A percentile compares a stretch with the other conserved stretches of the same genome.
These are phyloP conservation scores for Pugionium dolabratum DNA, from an alignment of 345 rosid species.

Conservation along the genomic window DNA sequence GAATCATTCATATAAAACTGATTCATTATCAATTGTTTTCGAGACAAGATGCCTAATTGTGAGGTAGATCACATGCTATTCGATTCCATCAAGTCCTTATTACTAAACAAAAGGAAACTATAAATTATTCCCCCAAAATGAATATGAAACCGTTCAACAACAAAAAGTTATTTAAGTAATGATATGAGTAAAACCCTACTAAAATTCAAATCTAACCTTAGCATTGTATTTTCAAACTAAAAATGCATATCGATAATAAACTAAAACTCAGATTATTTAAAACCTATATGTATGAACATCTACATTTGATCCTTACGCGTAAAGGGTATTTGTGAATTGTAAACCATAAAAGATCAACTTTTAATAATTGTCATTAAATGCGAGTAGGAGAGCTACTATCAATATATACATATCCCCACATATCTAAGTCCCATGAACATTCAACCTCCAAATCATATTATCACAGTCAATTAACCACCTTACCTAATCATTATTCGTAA, in stretches of 20 bases:
- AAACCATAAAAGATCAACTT: background rate
- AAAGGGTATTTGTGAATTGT: background rate
- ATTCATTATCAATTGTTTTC: constrained; percentile 12
- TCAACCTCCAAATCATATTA: constrained; percentile 36
- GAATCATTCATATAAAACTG: background rate
- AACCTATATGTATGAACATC: no score
- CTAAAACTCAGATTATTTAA: no score
- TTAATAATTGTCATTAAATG: constrained; percentile 1
- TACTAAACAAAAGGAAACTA: background rate
- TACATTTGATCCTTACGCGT: no score
- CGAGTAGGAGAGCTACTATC: constrained; percentile 11
- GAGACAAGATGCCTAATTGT: constrained; percentile 39
- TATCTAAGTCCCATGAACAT: constrained; percentile 32
- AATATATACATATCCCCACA: constrained; percentile 21
- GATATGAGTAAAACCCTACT: background rate
- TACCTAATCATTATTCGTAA: constrained; percentile 27
- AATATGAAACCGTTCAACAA: background rate
- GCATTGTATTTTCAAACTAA: background rate
- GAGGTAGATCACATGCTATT: constrained; percentile 35
- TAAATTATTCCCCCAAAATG: background rate
- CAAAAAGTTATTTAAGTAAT: background rate
- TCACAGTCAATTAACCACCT: constrained; percentile 23
- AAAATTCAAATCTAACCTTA: background rate
- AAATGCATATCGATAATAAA: background rate
- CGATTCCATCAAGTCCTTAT: constrained; percentile 30